phyloP scores from a whole-genome alignment of 805 yeast species.

The Sporopachydermia lactativora region DNA sequence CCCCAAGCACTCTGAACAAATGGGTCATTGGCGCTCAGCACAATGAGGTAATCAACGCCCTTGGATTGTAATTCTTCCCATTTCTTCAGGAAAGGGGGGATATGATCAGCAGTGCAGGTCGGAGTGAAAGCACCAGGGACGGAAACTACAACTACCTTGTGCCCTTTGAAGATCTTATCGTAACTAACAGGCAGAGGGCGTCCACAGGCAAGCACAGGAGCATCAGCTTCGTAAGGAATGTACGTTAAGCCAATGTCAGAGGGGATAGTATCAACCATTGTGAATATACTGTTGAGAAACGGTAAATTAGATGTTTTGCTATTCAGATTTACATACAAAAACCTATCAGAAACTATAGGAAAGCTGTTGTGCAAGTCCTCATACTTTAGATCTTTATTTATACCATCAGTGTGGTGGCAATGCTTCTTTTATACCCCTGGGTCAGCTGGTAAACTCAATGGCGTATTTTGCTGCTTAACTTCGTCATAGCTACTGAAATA shows the following conservation, averaged over 20 bases:
- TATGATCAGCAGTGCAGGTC: slow-evolving; percentile 30
- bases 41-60: slow-evolving; percentile 25
- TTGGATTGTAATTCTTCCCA: slow-evolving; percentile 23
- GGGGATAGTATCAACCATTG: slow-evolving; percentile 13
- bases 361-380: too few relatives aligned
- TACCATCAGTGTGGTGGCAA: too few relatives aligned
- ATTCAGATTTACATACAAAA: too few relatives aligned
- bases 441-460: too few relatives aligned
- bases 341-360: too few relatives aligned
- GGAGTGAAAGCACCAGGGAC: slow-evolving; percentile 42
- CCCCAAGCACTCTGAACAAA: slow-evolving; percentile 32
- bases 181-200: slow-evolving; percentile 25
- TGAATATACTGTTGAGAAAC: too few relatives aligned
- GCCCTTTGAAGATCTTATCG: slow-evolving; percentile 25
- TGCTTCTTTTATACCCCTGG: too few relatives aligned
- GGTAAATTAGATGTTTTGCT: too few relatives aligned
- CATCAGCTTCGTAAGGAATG: slow-evolving; percentile 25
- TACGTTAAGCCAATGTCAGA: slow-evolving; percentile 20
- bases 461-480: too few relatives aligned
- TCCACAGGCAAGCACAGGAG: slow-evolving; percentile 25
- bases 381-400: too few relatives aligned
- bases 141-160: slow-evolving; percentile 27
- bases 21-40: slow-evolving; percentile 28
- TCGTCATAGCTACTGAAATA: too few relatives aligned
- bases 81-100: slow-evolving; percentile 24